Percentiles rank a stretch among this genome's conserved stretches.
These are phyloP conservation scores for Globisporangium polare DNA, from an alignment of 352 stramenopile species.

Conservation along the genomic window DNA sequence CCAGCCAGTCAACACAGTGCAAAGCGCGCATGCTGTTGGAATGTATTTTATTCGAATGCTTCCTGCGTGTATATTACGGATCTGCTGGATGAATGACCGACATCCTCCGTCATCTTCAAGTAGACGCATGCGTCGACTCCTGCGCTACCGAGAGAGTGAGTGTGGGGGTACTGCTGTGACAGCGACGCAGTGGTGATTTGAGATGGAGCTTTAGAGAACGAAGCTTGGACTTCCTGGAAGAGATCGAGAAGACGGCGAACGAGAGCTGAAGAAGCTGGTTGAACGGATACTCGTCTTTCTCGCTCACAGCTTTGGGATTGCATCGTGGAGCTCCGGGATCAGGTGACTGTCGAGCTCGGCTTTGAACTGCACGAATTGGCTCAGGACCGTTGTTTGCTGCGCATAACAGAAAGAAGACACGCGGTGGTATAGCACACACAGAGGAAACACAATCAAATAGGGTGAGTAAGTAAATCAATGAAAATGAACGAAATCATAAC, in stretches of 20 bases:
- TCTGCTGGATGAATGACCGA: neutral
- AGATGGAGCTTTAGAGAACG: neutral
- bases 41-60: conserved; percentile 3
- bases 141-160: neutral
- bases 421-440: neutral
- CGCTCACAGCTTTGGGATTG: conserved; percentile 14
- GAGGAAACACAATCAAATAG: neutral
- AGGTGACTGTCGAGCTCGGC: conserved; percentile 29
- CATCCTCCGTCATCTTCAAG: neutral
- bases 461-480: neutral
- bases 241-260: neutral
- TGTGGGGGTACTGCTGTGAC: neutral
- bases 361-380: conserved; percentile 22
- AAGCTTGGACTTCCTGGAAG: neutral
- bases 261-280: neutral
- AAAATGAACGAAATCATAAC: neutral
- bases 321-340: conserved; percentile 20
- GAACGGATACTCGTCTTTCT: neutral
- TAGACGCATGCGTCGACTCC: neutral
- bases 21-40: neutral
- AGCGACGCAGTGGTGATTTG: neutral
- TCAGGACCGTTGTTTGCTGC: conserved; percentile 12
- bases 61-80: neutral
- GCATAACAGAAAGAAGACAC: neutral
- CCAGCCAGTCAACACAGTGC: neutral